These are phyloP conservation scores for Eurotiales sp. DNA, from an alignment of 2,329 filamentous ascomycete genomes.

Conservation along the genomic window DNA sequence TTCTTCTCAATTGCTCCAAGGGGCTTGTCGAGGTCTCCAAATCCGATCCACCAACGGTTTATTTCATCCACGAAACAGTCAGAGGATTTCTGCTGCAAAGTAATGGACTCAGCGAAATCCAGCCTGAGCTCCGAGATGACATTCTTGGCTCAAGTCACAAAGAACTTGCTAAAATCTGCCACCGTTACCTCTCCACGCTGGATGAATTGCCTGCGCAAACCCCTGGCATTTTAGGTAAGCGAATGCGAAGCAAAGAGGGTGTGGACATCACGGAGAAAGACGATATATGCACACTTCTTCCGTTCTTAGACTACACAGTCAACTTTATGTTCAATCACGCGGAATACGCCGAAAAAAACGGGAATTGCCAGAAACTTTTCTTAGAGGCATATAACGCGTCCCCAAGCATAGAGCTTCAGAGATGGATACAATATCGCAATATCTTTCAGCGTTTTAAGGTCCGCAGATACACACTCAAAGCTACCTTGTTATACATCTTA, in stretches of 20 bases:
- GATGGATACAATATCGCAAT: constrained; percentile 1
- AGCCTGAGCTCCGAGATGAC: background rate
- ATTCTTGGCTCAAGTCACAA: background rate
- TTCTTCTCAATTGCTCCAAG: background rate
- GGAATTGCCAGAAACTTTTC: background rate
- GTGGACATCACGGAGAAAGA: background rate
- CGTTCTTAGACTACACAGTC: background rate
- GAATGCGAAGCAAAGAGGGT: background rate
- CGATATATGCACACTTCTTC: background rate
- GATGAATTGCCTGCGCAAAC: background rate
- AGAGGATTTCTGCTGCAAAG: background rate
- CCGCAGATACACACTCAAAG: background rate
- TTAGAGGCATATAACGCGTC: background rate
- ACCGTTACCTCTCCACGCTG: background rate
- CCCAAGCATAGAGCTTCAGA: background rate
- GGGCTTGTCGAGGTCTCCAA: constrained; percentile 2
- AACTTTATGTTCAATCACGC: background rate
- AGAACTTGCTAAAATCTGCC: background rate
- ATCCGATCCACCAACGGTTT: background rate
- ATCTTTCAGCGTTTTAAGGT: background rate
- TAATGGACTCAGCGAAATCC: constrained; percentile 11
- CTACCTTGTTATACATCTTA: constrained; percentile 1
- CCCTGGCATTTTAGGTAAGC: background rate
- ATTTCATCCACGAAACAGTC: constrained; percentile 4
- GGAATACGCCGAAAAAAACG: background rate